Base-by-base conservation (phyloP, 2,329 filamentous ascomycete species). In the Xylariales sp. region DNA sequence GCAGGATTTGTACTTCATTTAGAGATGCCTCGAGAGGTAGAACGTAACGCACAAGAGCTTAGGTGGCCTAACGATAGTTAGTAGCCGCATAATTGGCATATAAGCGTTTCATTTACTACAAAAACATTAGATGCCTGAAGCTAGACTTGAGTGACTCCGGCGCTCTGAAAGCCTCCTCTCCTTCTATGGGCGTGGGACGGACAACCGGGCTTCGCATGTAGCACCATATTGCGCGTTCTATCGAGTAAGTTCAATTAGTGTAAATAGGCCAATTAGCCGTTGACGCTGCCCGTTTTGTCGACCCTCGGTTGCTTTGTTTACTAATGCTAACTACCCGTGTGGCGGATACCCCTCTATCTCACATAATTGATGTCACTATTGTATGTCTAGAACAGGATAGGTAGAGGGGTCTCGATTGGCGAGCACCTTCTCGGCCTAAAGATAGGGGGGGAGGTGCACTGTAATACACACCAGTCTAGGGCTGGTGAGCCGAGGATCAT, bases 1-100 rank as follows among this genome's bases (percentile, higher is more conserved):
- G 1, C 64, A 68, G 61, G 74, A 71, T 23, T 30, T 75, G 55
- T 18, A 36, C n/a, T 71, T 71, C 64, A 48, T n/a, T 34, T 71
- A 68, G 49, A 8, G 16, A 12, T 39, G 23, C 36, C n/a, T 23
- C 23, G 50, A 1, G 30, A n/a, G n/a, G 14, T 32, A 39, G 28
- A 39, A 30, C 8, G 28, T 0, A 3, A 28, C 0, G 12, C 34
- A 9, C 45, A 14, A 3, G 6, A 32, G 1, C 9, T 8, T 5
- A n/a, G 23, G 10, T 23, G 7, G 41, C 3, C 6, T 7, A 55
- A 32, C 16, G 2, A 16, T 34, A 46, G 18, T 9, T 48, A 3
- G 34, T 48, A 10, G 5, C 16, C n/a, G 8, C 30, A 56, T 34
- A 50, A 18, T 56, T 39, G 16, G 34, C 12, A 2, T 32, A 9